These are phyloP conservation scores for Boletus bicolor DNA, from an alignment of 768 basidiomycete species.

Conservation along the genomic window DNA sequence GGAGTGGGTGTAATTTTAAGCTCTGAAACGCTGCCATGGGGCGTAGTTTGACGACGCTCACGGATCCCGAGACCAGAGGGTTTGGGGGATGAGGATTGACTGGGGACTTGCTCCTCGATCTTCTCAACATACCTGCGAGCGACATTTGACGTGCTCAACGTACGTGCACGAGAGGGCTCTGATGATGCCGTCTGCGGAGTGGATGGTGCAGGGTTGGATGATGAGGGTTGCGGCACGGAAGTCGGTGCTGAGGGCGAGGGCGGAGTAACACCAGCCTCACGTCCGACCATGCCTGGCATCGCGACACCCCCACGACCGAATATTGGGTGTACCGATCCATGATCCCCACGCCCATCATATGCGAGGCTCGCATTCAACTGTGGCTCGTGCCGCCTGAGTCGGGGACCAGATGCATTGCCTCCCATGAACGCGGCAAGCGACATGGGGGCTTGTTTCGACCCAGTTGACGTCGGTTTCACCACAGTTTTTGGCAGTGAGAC, in stretches of 20 bases:
- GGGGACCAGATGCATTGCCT: conserved; percentile 69
- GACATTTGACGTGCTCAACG: conserved; percentile 35
- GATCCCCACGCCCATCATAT: conserved; percentile 58
- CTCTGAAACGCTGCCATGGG: conserved; percentile 25
- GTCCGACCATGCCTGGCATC: conserved; percentile 63
- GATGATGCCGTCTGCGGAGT: conserved; percentile 7
- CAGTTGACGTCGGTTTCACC: conserved; percentile 8
- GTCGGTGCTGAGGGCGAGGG: conserved; percentile 8
- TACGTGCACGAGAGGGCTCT: conserved; percentile 27
- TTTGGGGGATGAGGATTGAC: conserved; percentile 31
- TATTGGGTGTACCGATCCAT: conserved; percentile 62
- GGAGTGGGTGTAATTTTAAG: conserved; percentile 17
- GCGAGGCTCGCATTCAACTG: conserved; percentile 67
- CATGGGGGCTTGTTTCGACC: conserved; percentile 44
- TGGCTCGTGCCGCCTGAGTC: conserved; percentile 68
- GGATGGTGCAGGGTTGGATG: neutral
- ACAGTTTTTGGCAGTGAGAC: conserved; percentile 12
- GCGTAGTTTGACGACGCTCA: conserved; percentile 52
- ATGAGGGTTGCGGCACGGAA: conserved; percentile 1
- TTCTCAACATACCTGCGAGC: conserved; percentile 37
- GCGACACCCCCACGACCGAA: conserved; percentile 75
- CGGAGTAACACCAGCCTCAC: conserved; percentile 5
- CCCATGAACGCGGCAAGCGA: conserved; percentile 84
- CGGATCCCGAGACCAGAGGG: conserved; percentile 30
- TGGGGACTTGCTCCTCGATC: conserved; percentile 36